Evolutionary conservation across 805 yeast species (phyloP).

Genomic region (Cyberlindnera japonica): DNA sequence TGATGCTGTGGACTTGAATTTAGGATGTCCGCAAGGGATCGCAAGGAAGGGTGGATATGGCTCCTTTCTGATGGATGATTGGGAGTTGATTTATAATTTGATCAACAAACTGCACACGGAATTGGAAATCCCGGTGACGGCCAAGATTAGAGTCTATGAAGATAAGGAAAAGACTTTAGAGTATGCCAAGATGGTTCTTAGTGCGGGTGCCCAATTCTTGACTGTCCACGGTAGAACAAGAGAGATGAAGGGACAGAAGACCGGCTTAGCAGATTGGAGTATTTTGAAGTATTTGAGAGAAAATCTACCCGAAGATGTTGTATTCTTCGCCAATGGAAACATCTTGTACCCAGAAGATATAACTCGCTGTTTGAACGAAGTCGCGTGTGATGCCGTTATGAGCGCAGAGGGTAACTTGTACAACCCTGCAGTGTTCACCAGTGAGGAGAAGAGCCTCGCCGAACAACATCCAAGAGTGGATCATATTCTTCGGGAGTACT

Average conservation of each 20-base stretch:
- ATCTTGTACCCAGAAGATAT: conserved; percentile 87
- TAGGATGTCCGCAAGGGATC: conserved; percentile 98
- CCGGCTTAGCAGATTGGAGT: conserved; percentile 95
- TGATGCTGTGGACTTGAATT: conserved; percentile 92
- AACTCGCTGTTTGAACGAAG: conserved; percentile 56
- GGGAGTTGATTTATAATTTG: conserved; percentile 74
- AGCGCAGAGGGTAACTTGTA: conserved; percentile 93
- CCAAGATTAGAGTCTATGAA: conserved; percentile 87
- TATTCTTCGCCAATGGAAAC: conserved; percentile 92
- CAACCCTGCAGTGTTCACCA: conserved; percentile 85
- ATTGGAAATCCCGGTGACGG: conserved; percentile 85
- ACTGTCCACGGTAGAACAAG: conserved; percentile 95
- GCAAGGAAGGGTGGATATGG: conserved; percentile 96
- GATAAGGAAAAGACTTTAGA: conserved; percentile 77
- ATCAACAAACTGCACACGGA: conserved; percentile 72
- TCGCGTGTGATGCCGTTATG: conserved; percentile 89
- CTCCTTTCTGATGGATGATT: conserved; percentile 93
- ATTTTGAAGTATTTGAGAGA: conserved; percentile 71
- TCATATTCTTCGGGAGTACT: conserved; percentile 75
- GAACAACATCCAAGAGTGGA: conserved; percentile 85
- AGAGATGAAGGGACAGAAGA: conserved; percentile 95
- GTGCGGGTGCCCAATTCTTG: conserved; percentile 93
- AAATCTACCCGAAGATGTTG: conserved; percentile 73
- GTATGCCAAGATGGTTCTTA: conserved; percentile 84
- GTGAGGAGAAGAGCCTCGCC: conserved; percentile 47